phyloP scores from a whole-genome alignment of 192 early-diverging fungal genomes.

The Coemansia sp. region DNA sequence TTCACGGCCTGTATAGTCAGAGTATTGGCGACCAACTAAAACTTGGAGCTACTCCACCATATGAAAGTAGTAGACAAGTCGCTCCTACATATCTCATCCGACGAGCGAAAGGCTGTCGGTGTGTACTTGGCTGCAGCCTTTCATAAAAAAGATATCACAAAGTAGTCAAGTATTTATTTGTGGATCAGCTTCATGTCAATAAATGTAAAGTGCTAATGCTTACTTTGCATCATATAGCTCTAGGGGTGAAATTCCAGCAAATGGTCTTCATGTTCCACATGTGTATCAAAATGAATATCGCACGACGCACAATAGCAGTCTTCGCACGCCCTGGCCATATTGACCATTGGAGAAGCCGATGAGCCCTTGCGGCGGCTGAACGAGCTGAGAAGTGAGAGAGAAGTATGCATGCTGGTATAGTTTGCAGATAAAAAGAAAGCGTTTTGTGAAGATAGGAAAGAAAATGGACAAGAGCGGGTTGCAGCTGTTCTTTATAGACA shows the following conservation, averaged over 20 bases:
- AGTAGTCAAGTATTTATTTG: background rate
- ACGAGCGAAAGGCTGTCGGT: constrained; percentile 93
- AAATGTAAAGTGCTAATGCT: too few relatives aligned
- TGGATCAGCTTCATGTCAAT: background rate
- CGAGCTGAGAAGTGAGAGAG: background rate
- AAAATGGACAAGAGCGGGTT: background rate
- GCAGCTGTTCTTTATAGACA: background rate
- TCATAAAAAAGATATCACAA: background rate
- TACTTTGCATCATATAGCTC: too few relatives aligned
- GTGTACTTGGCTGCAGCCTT: constrained; percentile 45
- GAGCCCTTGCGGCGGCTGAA: background rate
- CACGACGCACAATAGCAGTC: constrained; percentile 20
- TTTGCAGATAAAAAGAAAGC: constrained; percentile 5
- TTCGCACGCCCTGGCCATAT: background rate
- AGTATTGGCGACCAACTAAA: constrained; percentile 59
- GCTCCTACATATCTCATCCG: constrained; percentile 65
- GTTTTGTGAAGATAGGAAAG: background rate
- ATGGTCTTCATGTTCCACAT: constrained; percentile 54
- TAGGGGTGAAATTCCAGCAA: too few relatives aligned
- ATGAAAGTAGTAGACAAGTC: constrained; percentile 83
- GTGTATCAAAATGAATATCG: constrained; percentile 2
- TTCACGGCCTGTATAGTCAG: constrained; percentile 76
- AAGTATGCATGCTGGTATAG: background rate
- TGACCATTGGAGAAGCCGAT: background rate
- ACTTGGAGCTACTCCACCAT: constrained; percentile 64